Percentiles rank a stretch among this genome's conserved stretches.
These are phyloP conservation scores for Coemansia sp. DNA, from an alignment of 192 early-diverging fungal genomes.

Conservation along the genomic window DNA sequence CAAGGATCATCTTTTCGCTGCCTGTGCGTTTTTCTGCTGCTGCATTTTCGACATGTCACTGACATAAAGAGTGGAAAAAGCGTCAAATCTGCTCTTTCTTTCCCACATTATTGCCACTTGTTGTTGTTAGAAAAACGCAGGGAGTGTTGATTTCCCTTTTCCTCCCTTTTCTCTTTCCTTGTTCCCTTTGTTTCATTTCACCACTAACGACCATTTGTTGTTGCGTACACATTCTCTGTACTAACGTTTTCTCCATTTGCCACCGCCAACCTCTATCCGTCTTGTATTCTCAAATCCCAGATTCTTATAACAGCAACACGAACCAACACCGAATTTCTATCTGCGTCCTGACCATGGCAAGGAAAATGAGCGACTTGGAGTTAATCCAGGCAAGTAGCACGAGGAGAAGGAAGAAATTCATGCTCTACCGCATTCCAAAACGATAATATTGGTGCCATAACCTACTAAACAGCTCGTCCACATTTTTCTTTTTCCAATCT, in stretches of 20 bases:
- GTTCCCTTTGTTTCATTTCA: neutral
- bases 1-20: no score
- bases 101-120: no score
- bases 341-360: neutral
- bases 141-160: no score
- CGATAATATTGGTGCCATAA: no score
- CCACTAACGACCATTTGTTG: neutral
- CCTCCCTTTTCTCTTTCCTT: no score
- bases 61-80: no score
- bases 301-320: neutral
- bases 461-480: neutral
- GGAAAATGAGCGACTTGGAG: constrained; percentile 9
- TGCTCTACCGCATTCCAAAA: no score
- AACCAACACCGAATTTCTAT: neutral
- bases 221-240: neutral
- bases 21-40: no score
- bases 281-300: neutral
- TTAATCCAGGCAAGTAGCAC: constrained; percentile 8
- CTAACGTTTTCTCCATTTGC: neutral
- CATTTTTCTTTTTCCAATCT: neutral
- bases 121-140: no score
- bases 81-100: no score
- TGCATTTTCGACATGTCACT: no score
- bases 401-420: neutral
- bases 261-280: neutral